These are phyloP conservation scores for Boletus reticulatus DNA, from an alignment of 768 basidiomycete species.

Conservation along the genomic window DNA sequence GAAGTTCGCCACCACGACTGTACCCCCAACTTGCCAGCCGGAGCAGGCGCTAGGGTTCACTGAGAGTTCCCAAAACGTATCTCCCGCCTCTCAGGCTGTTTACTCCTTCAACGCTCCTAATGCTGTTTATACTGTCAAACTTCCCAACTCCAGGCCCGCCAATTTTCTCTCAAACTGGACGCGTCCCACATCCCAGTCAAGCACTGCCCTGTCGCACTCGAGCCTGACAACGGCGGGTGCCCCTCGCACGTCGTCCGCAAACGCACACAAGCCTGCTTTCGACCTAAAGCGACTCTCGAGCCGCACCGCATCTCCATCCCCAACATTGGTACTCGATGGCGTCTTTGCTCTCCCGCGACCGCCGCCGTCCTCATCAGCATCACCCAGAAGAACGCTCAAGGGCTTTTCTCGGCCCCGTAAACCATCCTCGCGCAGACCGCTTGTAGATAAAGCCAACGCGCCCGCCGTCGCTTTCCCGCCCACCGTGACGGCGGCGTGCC, in stretches of 20 bases:
- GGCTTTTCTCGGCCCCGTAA: constrained; percentile 4
- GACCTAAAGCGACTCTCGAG: not conserved
- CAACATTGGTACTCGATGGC: constrained; percentile 19
- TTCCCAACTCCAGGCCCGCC: constrained; percentile 4
- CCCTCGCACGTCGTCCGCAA: not conserved
- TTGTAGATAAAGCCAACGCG: not conserved
- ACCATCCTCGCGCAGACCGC: not conserved
- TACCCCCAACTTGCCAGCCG: not conserved
- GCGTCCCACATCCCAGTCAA: not conserved
- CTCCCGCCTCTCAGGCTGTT: constrained; percentile 3
- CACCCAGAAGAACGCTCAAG: not conserved
- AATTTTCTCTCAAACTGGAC: not conserved
- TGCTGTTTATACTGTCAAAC: constrained; percentile 13
- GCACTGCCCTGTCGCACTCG: not conserved
- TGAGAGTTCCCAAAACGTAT: not conserved
- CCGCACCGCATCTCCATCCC: constrained; percentile 9
- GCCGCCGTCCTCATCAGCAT: not conserved
- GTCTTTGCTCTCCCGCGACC: constrained; percentile 17
- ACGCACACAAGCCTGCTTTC: not conserved
- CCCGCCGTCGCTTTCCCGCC: not conserved
- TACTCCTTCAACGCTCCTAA: constrained; percentile 3
- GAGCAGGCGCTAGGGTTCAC: not conserved
- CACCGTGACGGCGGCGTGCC: not conserved
- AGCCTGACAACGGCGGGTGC: not conserved
- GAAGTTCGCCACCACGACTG: not conserved